phyloP scores from a whole-genome alignment of 768 basidiomycete genomes.

The Calvatia gigantea region DNA sequence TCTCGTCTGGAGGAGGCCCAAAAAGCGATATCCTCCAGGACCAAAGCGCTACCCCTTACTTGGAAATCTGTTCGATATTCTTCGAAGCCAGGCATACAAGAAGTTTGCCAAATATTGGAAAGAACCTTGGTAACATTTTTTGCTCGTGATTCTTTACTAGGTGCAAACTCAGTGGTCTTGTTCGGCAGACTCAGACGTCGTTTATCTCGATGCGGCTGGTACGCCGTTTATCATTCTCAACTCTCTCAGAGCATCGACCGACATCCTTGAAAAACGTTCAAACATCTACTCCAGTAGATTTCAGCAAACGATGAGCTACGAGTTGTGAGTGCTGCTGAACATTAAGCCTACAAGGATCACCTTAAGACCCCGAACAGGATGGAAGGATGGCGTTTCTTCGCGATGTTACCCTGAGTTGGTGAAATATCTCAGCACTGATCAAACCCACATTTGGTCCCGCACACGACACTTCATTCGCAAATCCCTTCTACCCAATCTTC shows the following conservation, averaged over 20 bases:
- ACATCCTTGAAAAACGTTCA: constrained; percentile 21
- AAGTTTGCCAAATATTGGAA: neutral
- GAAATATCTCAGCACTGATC: neutral
- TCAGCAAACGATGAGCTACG: constrained; percentile 3
- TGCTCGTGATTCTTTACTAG: neutral
- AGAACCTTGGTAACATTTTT: neutral
- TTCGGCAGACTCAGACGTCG: constrained; percentile 20
- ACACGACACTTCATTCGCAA: neutral
- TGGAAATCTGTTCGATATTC: constrained; percentile 1
- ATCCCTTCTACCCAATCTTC: constrained; percentile 4
- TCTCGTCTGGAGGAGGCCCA: neutral
- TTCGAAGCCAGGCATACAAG: neutral
- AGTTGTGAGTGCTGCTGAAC: constrained; percentile 2
- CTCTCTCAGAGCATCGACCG: constrained; percentile 16
- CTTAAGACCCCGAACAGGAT: neutral
- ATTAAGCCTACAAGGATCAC: neutral
- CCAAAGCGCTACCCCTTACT: neutral
- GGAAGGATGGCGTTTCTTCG: neutral
- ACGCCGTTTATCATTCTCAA: constrained; percentile 20
- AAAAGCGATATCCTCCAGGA: neutral
- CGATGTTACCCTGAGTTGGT: constrained; percentile 7
- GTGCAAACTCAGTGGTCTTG: neutral
- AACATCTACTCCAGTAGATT: constrained; percentile 15
- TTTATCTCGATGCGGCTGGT: constrained; percentile 18
- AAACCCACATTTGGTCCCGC: neutral